Percentiles rank a stretch among this genome's conserved stretches.
phyloP scores from a whole-genome alignment of 805 yeast species.

The Starmerella vaccinii region DNA sequence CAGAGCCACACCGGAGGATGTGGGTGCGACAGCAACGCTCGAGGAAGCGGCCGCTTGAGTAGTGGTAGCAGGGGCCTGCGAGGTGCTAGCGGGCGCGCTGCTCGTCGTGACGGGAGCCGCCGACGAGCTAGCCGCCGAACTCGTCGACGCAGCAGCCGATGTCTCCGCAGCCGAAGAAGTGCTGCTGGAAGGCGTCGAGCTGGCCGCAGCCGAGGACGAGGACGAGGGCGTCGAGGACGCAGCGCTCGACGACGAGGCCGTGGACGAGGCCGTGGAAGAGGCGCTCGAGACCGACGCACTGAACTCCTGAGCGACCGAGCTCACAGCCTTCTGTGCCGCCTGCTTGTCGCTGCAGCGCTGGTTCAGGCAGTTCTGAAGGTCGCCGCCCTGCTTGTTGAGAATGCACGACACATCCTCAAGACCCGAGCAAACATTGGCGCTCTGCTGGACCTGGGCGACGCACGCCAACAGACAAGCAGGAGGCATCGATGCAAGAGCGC shows the following conservation, averaged over 20 bases:
- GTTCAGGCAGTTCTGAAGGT: constrained; percentile 53
- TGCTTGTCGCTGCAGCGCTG: constrained; percentile 59
- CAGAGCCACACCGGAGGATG: neutral
- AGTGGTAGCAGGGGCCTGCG: constrained; percentile 3
- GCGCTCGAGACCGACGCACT: constrained; percentile 14
- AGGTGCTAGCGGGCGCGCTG: constrained; percentile 11
- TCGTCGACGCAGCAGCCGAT: constrained; percentile 8
- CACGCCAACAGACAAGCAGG: constrained; percentile 91
- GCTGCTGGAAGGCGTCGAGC: constrained; percentile 10
- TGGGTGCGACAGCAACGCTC: constrained; percentile 1
- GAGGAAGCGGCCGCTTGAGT: constrained; percentile 6
- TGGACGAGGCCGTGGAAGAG: constrained; percentile 8
- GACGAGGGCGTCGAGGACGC: too few relatives aligned
- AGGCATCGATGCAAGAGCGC: constrained; percentile 42
- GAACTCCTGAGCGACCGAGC: constrained; percentile 26
- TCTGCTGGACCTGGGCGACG: constrained; percentile 52
- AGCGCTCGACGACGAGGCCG: constrained; percentile 11
- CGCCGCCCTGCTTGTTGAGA: constrained; percentile 44
- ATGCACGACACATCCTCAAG: constrained; percentile 59
- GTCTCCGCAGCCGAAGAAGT: constrained; percentile 2
- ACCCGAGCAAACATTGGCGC: constrained; percentile 30
- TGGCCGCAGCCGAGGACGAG: constrained; percentile 9
- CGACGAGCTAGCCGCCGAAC: constrained; percentile 8
- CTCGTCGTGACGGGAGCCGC: constrained; percentile 8
- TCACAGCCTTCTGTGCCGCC: constrained; percentile 52